Evolutionary conservation across 257 asterid species (phyloP).

Genomic region (Hygrophila difformis): DNA sequence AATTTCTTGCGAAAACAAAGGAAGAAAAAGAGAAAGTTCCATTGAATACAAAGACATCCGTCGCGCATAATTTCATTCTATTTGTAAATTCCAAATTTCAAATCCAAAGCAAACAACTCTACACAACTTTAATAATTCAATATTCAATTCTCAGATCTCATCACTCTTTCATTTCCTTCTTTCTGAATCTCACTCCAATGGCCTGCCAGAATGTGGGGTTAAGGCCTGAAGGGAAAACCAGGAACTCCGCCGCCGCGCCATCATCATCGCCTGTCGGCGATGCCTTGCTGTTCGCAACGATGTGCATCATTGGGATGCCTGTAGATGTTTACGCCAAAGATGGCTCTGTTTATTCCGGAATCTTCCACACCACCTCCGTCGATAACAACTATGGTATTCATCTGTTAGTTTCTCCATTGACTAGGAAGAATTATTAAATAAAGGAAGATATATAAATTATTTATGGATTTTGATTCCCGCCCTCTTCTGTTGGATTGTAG

Average conservation of each 20-base stretch:
- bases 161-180: too few species aligned
- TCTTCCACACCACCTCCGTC: slow-evolving; percentile 65
- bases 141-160: too few species aligned
- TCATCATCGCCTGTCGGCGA: slow-evolving; percentile 27
- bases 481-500: not conserved
- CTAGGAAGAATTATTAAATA: not conserved
- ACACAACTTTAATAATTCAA: too few species aligned
- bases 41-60: too few species aligned
- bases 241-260: slow-evolving; percentile 26
- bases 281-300: slow-evolving; percentile 54
- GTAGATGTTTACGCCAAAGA: slow-evolving; percentile 81
- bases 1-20: too few species aligned
- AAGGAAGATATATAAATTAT: too few species aligned
- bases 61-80: too few species aligned
- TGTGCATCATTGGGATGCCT: slow-evolving; percentile 65
- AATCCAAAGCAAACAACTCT: too few species aligned
- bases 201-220: slow-evolving; percentile 44
- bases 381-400: slow-evolving; percentile 55
- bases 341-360: slow-evolving; percentile 82
- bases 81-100: too few species aligned
- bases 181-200: too few species aligned
- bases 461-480: slow-evolving; percentile 2
- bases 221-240: slow-evolving; percentile 28
- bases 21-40: too few species aligned
- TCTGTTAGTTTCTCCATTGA: not conserved